phyloP scores from a whole-genome alignment of 2,329 filamentous ascomycete species.

The Dactylellina cionopaga region DNA sequence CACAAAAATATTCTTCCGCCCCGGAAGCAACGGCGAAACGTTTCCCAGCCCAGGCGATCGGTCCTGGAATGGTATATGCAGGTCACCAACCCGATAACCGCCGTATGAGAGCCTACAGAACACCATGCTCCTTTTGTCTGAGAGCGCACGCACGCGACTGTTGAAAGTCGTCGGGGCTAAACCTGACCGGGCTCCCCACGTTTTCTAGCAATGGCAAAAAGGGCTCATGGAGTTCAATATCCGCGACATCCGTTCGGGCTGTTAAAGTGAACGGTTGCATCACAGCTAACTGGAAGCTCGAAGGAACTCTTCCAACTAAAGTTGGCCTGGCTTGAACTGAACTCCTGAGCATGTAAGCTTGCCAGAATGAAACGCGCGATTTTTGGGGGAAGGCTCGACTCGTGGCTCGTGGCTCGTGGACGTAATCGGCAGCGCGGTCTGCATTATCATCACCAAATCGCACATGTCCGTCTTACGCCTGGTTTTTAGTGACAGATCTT shows the following conservation, averaged over 20 bases:
- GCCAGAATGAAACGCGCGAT: constrained; percentile 45
- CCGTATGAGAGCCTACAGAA: constrained; percentile 14
- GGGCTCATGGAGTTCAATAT: constrained; percentile 13
- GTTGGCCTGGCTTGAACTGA: constrained; percentile 32
- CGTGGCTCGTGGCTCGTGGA: neutral
- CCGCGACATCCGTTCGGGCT: constrained; percentile 50
- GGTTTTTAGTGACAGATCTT: too few species aligned
- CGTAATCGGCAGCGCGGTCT: neutral
- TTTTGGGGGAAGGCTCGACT: constrained; percentile 21
- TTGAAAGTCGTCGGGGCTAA: neutral
- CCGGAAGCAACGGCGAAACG: constrained; percentile 43
- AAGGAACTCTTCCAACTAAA: constrained; percentile 47
- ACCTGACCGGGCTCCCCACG: constrained; percentile 35
- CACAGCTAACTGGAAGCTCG: constrained; percentile 17
- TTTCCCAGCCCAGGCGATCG: neutral
- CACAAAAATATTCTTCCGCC: constrained; percentile 42
- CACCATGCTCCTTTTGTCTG: neutral
- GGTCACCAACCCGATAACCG: constrained; percentile 29
- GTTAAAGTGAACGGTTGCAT: constrained; percentile 36
- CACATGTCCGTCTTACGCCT: constrained; percentile 25
- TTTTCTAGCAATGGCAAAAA: constrained; percentile 22
- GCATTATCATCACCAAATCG: constrained; percentile 21
- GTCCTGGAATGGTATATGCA: constrained; percentile 23
- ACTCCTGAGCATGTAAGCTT: constrained; percentile 30
- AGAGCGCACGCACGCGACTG: constrained; percentile 42